Evolutionary conservation across 148 eudicot genomes (phyloP).

Genomic region (Rhododendron mucronatum): DNA sequence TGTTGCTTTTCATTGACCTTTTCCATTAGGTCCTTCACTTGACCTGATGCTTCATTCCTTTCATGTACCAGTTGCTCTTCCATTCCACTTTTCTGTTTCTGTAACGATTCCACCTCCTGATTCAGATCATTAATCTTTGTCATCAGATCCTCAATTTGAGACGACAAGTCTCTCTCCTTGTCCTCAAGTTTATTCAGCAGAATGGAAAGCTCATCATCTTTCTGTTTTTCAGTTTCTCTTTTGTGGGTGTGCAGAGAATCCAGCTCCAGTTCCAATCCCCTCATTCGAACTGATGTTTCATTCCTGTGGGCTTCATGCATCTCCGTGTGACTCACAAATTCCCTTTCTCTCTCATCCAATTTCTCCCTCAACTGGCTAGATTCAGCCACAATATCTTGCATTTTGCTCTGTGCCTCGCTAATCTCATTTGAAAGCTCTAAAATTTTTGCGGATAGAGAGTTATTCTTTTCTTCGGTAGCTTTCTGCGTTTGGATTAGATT

Average conservation of each 20-base stretch:
- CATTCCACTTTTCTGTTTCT: constrained; percentile 36
- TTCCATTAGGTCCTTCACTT: constrained; percentile 38
- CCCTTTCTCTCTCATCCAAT: constrained; percentile 12
- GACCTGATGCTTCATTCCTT: constrained; percentile 36
- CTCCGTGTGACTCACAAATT: constrained; percentile 2
- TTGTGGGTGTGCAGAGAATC: constrained; percentile 2
- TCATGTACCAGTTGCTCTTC: constrained; percentile 36
- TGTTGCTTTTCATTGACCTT: constrained; percentile 43
- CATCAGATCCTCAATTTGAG: constrained; percentile 25
- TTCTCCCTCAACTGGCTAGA: constrained; percentile 19
- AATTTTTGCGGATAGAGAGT: constrained; percentile 40
- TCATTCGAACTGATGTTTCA: constrained; percentile 3
- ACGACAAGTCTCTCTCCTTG: constrained; percentile 21
- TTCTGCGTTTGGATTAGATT: constrained; percentile 36
- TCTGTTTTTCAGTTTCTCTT: constrained; percentile 8
- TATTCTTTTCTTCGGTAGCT: constrained; percentile 49
- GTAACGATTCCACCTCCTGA: constrained; percentile 34
- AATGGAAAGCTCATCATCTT: constrained; percentile 10
- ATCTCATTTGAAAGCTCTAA: constrained; percentile 47
- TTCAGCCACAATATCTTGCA: constrained; percentile 11
- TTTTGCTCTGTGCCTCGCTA: constrained; percentile 22
- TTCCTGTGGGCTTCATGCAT: constrained; percentile 11
- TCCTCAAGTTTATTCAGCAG: constrained; percentile 5
- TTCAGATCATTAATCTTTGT: constrained; percentile 28
- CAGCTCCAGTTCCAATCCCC: background rate